Evolutionary conservation across 2,329 filamentous ascomycete genomes (phyloP).

Genomic region (Colletotrichum sp.): DNA sequence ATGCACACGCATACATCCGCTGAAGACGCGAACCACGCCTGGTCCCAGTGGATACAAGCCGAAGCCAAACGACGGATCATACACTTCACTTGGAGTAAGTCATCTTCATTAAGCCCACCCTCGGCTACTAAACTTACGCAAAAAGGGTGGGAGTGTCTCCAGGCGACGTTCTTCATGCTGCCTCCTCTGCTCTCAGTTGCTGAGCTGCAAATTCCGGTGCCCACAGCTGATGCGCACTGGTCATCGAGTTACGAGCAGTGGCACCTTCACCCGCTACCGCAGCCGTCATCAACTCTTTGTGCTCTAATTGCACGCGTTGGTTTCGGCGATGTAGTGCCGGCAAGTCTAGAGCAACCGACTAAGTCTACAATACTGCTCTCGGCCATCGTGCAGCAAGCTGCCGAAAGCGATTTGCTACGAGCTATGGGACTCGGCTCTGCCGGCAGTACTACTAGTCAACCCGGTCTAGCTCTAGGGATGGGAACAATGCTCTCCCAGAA

Average conservation of each 20-base stretch:
- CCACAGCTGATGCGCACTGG: not conserved
- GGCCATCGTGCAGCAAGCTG: not conserved
- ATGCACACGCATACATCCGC: not conserved
- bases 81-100: not conserved
- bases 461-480: not conserved
- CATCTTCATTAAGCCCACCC: not conserved
- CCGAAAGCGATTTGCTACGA: not conserved
- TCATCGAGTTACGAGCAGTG: not conserved
- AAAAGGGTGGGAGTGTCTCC: not conserved
- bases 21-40: not conserved
- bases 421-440: not conserved
- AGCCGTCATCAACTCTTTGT: not conserved
- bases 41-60: not conserved
- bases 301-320: not conserved
- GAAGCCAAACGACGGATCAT: not conserved
- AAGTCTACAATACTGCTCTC: not conserved
- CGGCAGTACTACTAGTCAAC: not conserved
- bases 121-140: not conserved
- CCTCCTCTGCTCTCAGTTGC: not conserved
- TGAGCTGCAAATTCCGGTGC: not conserved
- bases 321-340: not conserved
- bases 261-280: not conserved
- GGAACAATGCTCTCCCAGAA: not conserved
- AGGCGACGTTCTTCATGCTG: not conserved
- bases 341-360: not conserved